Evolutionary conservation across 768 basidiomycete genomes (phyloP).

Genomic region (Boletus coccyginus): DNA sequence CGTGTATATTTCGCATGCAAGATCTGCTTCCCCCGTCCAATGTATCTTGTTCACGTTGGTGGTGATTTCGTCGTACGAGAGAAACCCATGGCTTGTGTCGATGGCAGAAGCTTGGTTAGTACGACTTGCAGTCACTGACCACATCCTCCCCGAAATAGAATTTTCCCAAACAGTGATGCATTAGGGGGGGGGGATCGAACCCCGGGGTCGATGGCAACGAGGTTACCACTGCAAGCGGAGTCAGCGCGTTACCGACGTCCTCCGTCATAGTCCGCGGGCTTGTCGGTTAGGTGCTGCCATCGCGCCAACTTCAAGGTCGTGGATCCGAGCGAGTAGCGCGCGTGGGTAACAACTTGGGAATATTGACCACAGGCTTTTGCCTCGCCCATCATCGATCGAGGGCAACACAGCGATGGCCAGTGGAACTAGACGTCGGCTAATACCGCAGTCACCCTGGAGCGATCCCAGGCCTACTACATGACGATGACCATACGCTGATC

Average conservation of each 20-base stretch:
- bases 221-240: slow-evolving; percentile 50
- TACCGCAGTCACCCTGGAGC: not conserved
- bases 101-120: not conserved
- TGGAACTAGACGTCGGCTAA: not conserved
- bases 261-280: no score
- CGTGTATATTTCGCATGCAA: not conserved
- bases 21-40: not conserved
- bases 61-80: not conserved
- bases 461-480: not conserved
- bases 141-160: not conserved
- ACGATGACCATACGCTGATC: not conserved
- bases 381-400: not conserved
- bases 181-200: slow-evolving; percentile 62
- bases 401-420: not conserved
- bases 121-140: not conserved
- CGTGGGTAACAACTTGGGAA: not conserved
- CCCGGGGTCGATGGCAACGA: slow-evolving; percentile 79
- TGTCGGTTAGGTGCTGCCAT: not conserved
- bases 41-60: not conserved
- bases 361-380: not conserved
- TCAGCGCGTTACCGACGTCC: no score
- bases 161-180: slow-evolving; percentile 2
- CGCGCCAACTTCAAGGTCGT: not conserved
- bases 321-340: not conserved
- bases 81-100: no score